These are phyloP conservation scores for Leucocoprinus birnbaumii DNA, from an alignment of 768 basidiomycete species.

Conservation along the genomic window DNA sequence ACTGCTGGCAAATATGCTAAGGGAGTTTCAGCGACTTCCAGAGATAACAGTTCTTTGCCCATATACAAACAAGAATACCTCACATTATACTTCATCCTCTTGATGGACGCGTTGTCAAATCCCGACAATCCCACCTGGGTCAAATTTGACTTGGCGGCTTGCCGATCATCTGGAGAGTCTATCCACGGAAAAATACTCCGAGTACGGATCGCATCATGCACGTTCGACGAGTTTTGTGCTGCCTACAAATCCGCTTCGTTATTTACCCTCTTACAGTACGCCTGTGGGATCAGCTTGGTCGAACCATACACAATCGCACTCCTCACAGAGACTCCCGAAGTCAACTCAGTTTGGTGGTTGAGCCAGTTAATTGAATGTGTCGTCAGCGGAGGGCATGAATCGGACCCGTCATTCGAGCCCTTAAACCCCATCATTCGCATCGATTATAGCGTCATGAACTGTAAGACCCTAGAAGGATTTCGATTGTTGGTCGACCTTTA, in stretches of 20 bases:
- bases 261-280: slow-evolving; percentile 22
- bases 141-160: slow-evolving; percentile 8
- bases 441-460: slow-evolving; percentile 36
- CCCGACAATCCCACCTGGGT: slow-evolving; percentile 7
- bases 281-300: slow-evolving; percentile 10
- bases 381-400: slow-evolving; percentile 8
- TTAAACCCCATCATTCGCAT: slow-evolving; percentile 5
- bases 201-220: slow-evolving; percentile 21
- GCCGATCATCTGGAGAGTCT: slow-evolving; percentile 22
- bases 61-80: not conserved
- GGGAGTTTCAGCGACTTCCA: slow-evolving; percentile 22
- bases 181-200: slow-evolving; percentile 18
- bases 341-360: slow-evolving; percentile 34
- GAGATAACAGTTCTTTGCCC: not conserved
- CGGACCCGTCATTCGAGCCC: not conserved
- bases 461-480: slow-evolving; percentile 23
- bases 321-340: slow-evolving; percentile 14
- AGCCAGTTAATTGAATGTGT: slow-evolving; percentile 22
- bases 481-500: slow-evolving; percentile 28
- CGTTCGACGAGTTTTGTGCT: slow-evolving; percentile 31
- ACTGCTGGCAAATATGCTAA: slow-evolving; percentile 30
- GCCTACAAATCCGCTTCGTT: slow-evolving; percentile 24
- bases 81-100: not conserved
- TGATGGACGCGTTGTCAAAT: not conserved
- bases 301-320: slow-evolving; percentile 21